phyloP scores from a whole-genome alignment of 139 green algal species.

The Parachlorella kessleri region DNA sequence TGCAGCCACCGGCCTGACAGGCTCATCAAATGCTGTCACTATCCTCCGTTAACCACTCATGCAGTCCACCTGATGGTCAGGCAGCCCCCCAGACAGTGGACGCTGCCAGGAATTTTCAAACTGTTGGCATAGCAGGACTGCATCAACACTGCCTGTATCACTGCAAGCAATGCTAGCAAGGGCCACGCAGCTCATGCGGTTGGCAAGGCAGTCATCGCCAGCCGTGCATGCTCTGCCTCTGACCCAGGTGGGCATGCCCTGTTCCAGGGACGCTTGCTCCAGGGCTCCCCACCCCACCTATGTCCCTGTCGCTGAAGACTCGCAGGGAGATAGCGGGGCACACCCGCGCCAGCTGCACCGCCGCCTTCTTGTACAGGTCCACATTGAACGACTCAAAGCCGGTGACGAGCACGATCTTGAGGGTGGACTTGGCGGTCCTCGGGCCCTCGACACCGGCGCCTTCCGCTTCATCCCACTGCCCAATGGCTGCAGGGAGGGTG shows the following conservation, averaged over 20 bases:
- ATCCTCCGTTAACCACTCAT: background rate
- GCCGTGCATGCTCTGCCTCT: too few species aligned
- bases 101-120: too few species aligned
- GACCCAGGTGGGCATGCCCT: too few species aligned
- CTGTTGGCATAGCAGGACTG: too few species aligned
- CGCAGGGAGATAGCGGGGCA: slow-evolving; percentile 53
- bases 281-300: slow-evolving; percentile 49
- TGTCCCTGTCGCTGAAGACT: slow-evolving; percentile 95
- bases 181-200: too few species aligned
- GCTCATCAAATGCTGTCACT: background rate
- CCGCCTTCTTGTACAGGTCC: slow-evolving; percentile 79
- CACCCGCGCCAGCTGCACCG: slow-evolving; percentile 27
- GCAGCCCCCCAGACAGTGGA: too few species aligned
- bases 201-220: too few species aligned
- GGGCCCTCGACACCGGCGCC: background rate
- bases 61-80: background rate
- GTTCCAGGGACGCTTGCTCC: too few species aligned
- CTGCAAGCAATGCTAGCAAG: too few species aligned
- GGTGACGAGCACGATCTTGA: slow-evolving; percentile 91
- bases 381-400: slow-evolving; percentile 99
- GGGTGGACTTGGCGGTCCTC: slow-evolving; percentile 4
- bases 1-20: background rate
- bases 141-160: too few species aligned
- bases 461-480: background rate
- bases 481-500: background rate